Base-by-base conservation (phyloP, 805 yeast genomes). In the Candida argentea region DNA sequence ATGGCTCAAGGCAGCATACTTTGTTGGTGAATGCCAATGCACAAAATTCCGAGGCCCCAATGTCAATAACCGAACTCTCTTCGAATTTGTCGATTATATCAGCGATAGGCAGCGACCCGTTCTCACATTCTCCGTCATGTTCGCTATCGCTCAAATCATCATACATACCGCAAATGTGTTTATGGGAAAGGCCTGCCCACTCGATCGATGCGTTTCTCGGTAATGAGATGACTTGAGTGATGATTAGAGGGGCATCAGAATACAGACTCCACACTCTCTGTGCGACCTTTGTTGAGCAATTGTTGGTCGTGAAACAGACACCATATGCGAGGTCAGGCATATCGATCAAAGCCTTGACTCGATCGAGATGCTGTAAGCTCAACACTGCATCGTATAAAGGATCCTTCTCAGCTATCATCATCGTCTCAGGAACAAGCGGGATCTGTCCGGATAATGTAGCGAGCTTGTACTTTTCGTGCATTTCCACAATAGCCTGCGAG, bases 381-480 rank as follows among this genome's bases (percentile, higher is more conserved):
- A 86, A 50, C 0, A 63, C 57, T 0, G 73, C 45, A 28, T 73
- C 69, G 4, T 48, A 34, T 11, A 35, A 13, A 12, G 31, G 19
- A 5, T 27, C 34, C 4, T 25, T 24, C 6, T 25, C 21, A 3
- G 45, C 29, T 21, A 82, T 41, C 3, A 53, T 65, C 87, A 89
- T 81, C 8, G 70, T 50, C 1, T 70, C 51, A 0, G 98, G 96
- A 2, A 77, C 49, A 22, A 91, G 58, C 2, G 95, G 93, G 21
- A 91, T 87, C 56, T 91, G 97, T 0, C 98, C 98, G 28, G 96
- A 83, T 8, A 87, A 49, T 20, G 66, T 61, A 3, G 79, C 76
- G 5, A 74, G 51, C 16, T 65, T 53, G 31, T 73, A 70, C 14
- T 20, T 22, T 2, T 34, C 33, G 9, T 33, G 33, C 12, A 46